These are phyloP conservation scores for Rubroboletus satanas DNA, from an alignment of 768 basidiomycete genomes.

Conservation along the genomic window DNA sequence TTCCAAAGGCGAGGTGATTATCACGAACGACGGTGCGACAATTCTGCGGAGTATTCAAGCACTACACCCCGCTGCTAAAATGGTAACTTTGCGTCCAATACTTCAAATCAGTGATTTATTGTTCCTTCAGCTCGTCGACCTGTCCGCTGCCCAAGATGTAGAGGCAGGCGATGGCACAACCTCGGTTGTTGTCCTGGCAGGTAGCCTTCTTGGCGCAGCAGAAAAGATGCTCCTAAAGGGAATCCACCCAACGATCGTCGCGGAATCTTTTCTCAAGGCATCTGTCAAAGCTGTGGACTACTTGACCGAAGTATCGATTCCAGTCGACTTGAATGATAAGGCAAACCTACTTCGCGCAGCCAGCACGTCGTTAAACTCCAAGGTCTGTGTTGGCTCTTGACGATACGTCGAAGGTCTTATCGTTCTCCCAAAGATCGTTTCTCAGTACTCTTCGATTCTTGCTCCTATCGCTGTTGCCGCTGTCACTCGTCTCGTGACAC, in stretches of 20 bases:
- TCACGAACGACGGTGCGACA: conserved; percentile 98
- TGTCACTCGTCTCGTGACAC: conserved; percentile 85
- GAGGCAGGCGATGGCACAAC: conserved; percentile 99
- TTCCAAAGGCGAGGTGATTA: conserved; percentile 91
- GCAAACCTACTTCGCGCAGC: conserved; percentile 86
- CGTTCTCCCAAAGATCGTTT: conserved; percentile 71
- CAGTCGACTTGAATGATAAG: conserved; percentile 86
- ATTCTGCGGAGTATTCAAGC: conserved; percentile 95
- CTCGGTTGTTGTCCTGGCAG: conserved; percentile 94
- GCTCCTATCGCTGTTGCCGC: conserved; percentile 99
- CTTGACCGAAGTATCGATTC: conserved; percentile 86
- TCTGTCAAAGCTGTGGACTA: conserved; percentile 92
- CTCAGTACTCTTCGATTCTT: conserved; percentile 96
- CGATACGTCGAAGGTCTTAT: conserved; percentile 6
- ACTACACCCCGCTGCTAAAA: conserved; percentile 95
- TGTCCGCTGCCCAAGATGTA: conserved; percentile 96
- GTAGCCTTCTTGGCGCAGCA: conserved; percentile 87
- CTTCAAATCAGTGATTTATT: background rate
- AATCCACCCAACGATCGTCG: conserved; percentile 96
- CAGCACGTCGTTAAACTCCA: conserved; percentile 93
- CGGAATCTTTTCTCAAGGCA: conserved; percentile 92
- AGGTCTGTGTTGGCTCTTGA: conserved; percentile 45
- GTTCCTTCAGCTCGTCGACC: conserved; percentile 77
- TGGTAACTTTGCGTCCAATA: conserved; percentile 49
- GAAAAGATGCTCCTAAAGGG: conserved; percentile 96